phyloP scores from a whole-genome alignment of 495 filamentous ascomycete genomes.

The Neurospora africana region DNA sequence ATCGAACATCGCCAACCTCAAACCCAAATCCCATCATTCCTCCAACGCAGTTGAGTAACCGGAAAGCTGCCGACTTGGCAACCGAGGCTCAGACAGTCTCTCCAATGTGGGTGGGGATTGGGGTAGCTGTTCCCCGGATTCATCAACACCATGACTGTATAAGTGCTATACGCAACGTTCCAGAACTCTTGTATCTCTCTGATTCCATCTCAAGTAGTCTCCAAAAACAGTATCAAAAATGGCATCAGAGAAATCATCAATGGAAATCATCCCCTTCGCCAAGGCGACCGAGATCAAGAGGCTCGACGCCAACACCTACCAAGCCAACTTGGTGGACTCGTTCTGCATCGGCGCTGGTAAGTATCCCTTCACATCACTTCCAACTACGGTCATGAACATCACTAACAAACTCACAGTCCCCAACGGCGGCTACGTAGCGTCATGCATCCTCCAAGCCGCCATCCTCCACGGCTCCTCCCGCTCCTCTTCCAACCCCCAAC shows the following conservation, averaged over 20 bases:
- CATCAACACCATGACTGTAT: background rate
- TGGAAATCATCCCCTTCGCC: conserved; percentile 15
- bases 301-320: conserved; percentile 53
- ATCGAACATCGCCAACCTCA: background rate
- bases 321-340: conserved; percentile 42
- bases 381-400: background rate
- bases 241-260: background rate
- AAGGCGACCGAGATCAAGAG: conserved; percentile 34
- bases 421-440: conserved; percentile 70
- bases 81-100: background rate
- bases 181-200: background rate
- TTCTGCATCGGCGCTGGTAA: conserved; percentile 65
- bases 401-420: conserved; percentile 44
- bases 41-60: background rate
- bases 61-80: background rate
- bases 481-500: conserved; percentile 46
- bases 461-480: conserved; percentile 48
- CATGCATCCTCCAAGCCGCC: conserved; percentile 49
- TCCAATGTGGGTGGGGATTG: background rate
- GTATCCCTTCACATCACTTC: background rate
- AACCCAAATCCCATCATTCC: background rate
- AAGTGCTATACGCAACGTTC: background rate
- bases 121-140: background rate
- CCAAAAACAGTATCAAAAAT: background rate
- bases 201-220: background rate